phyloP scores from a whole-genome alignment of 23 red algal species.

The Pyropia haitanensis region DNA sequence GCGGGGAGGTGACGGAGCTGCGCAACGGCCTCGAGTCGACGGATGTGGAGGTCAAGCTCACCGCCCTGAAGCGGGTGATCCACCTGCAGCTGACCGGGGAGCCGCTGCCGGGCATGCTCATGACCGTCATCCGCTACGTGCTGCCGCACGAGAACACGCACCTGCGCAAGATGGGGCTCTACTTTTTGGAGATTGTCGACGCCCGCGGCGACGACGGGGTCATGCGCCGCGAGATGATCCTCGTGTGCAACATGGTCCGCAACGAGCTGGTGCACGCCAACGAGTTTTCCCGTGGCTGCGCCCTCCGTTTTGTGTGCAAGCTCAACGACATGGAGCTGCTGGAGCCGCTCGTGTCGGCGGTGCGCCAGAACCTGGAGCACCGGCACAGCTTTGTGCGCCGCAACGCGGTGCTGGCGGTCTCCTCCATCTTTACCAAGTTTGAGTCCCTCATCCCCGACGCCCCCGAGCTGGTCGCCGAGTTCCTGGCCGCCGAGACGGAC shows the following conservation, averaged over 20 bases:
- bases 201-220: conserved; percentile 77
- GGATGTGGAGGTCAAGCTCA: conserved; percentile 59
- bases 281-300: conserved; percentile 89
- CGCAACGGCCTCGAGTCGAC: conserved; percentile 66
- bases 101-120: conserved; percentile 78
- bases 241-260: conserved; percentile 95
- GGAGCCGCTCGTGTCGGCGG: conserved; percentile 85
- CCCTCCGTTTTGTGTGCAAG: conserved; percentile 92
- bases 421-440: conserved; percentile 75
- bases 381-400: conserved; percentile 91
- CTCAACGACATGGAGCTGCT: conserved; percentile 92
- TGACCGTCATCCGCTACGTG: conserved; percentile 94
- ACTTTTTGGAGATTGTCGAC: conserved; percentile 90
- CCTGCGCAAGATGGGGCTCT: conserved; percentile 86
- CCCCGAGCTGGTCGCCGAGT: conserved; percentile 71
- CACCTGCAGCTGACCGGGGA: conserved; percentile 89
- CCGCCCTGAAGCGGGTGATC: conserved; percentile 70
- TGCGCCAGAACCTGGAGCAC: conserved; percentile 94
- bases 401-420: conserved; percentile 85
- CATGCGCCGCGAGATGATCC: conserved; percentile 98
- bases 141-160: conserved; percentile 94
- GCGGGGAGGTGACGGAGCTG: conserved; percentile 60
- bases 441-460: conserved; percentile 91
- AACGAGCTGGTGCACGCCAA: conserved; percentile 96
- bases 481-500: conserved; percentile 72